Conservation (phyloP, 2,329 filamentous ascomycete genomes). For the Grosmannia clavigera region DNA sequence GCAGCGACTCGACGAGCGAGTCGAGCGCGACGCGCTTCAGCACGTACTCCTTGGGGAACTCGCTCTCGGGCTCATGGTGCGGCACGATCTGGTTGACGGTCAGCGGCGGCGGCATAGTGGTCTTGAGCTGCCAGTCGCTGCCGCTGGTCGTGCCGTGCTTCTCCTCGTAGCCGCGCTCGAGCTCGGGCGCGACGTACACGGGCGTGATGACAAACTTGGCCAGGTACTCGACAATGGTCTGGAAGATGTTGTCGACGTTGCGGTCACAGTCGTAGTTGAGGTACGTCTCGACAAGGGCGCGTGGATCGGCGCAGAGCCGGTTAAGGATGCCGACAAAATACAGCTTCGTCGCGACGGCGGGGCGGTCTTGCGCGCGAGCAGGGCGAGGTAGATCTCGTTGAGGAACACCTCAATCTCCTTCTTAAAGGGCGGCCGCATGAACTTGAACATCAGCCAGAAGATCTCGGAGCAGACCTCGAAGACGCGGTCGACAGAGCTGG, state of each 20-base stretch:
- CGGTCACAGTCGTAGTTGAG: conserved; percentile 97
- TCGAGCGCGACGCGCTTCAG: conserved; percentile 85
- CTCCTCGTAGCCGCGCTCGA: conserved; percentile 83
- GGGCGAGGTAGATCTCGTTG: conserved; percentile 91
- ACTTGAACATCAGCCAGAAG: conserved; percentile 94
- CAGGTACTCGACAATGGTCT: conserved; percentile 85
- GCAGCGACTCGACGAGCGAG: conserved; percentile 74
- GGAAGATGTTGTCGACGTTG: conserved; percentile 93
- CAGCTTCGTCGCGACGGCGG: conserved; percentile 82
- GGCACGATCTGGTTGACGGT: conserved; percentile 64
- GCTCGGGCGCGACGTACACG: conserved; percentile 58
- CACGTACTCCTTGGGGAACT: conserved; percentile 77
- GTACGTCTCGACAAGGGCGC: conserved; percentile 86
- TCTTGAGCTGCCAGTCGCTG: conserved; percentile 73
- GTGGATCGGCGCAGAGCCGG: conserved; percentile 71
- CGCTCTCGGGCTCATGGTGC: conserved; percentile 47
- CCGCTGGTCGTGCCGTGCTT: conserved; percentile 49
- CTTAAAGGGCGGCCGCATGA: conserved; percentile 89
- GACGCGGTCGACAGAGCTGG: conserved; percentile 80
- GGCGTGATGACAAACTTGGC: conserved; percentile 75
- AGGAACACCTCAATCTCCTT: conserved; percentile 97
- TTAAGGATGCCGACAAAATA: conserved; percentile 81
- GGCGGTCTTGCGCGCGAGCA: conserved; percentile 76
- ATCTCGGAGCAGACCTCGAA: conserved; percentile 96
- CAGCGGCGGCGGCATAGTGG: conserved; percentile 76